Evolutionary conservation across 129 eudicot genomes (phyloP).

Genomic region (Rutidosis leptorrhynchoides): DNA sequence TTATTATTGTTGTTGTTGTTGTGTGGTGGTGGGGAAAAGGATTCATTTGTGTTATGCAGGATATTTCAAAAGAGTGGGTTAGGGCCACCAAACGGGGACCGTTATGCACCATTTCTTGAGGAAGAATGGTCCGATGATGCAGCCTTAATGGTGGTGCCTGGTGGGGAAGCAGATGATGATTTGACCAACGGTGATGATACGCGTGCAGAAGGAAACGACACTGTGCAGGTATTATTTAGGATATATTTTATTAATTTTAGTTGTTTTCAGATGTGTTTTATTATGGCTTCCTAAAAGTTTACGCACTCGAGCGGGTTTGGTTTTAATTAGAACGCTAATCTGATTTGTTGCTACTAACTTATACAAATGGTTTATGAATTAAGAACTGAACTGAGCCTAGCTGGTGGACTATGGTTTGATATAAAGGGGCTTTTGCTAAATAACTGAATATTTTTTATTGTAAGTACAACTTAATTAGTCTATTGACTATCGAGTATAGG

Average conservation of each 20-base stretch:
- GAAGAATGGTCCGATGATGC: slow-evolving; percentile 91
- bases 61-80: slow-evolving; percentile 88
- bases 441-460: too few species aligned
- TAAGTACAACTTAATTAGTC: too few species aligned
- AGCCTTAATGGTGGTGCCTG: slow-evolving; percentile 60
- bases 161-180: slow-evolving; percentile 78
- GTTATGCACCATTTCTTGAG: slow-evolving; percentile 90
- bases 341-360: too few species aligned
- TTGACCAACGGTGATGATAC: slow-evolving; percentile 59
- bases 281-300: neutral
- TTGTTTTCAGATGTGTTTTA: neutral
- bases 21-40: slow-evolving; percentile 49
- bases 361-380: too few species aligned
- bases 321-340: too few species aligned
- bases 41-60: slow-evolving; percentile 85
- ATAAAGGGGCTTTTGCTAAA: too few species aligned
- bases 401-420: too few species aligned
- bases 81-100: slow-evolving; percentile 92
- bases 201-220: slow-evolving; percentile 48
- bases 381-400: too few species aligned
- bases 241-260: too few species aligned
- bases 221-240: slow-evolving; percentile 52
- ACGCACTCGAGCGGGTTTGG: too few species aligned
- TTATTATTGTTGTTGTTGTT: slow-evolving; percentile 36
- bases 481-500: too few species aligned